Evolutionary conservation across 768 basidiomycete genomes (phyloP), one percentile per base, ranked within the genome.

Genomic region (Kwoniella dendrophila): DNA sequence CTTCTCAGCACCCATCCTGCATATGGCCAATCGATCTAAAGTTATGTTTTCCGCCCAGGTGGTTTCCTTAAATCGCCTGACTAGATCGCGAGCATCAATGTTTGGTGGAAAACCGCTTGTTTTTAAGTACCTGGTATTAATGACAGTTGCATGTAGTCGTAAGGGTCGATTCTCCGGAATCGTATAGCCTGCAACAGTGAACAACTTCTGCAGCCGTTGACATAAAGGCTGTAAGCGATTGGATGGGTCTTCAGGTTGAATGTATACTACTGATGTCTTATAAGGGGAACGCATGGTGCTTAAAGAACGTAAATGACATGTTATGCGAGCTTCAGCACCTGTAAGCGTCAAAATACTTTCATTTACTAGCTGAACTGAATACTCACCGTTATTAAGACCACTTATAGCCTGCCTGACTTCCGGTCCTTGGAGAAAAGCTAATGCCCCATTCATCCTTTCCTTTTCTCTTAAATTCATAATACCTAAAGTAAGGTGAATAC

Each of bases 401-500:
- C 26, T 11, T 24, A 43, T 12, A 36, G 44, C 32, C n/a, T 48
- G 16, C 10, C 10, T n/a, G 6, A 57, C 26, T 14, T 57, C 56
- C 20, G 29, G 22, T 20, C 29, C 22, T 11, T 36, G 27, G 38
- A 57, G 32, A 18, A 47, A 32, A 3, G 26, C 16, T n/a, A 57
- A 30, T 10, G 56, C 56, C 8, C n/a, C 10, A 34, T 36, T 8
- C 18, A 47, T 20, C 34, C 33, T 36, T 14, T 20, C 24, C 29
- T 22, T 12, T 20, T 33, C 24, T 16, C n/a, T 49, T 20, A 48
- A 29, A n/a, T 32, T 16, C 56, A 57, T 57, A 7, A 47, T 32
- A 3, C 56, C 44, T 6, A 57, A 44, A 3, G 56, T 57, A 22
- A 57, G 56, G 29, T 57, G 56, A n/a, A 57, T 14, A 7, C 38